A percentile compares a stretch with the other conserved stretches of the same genome.
Evolutionary conservation across 192 early-diverging fungal genomes (phyloP).

Genomic region (Mortierella claussenii): DNA sequence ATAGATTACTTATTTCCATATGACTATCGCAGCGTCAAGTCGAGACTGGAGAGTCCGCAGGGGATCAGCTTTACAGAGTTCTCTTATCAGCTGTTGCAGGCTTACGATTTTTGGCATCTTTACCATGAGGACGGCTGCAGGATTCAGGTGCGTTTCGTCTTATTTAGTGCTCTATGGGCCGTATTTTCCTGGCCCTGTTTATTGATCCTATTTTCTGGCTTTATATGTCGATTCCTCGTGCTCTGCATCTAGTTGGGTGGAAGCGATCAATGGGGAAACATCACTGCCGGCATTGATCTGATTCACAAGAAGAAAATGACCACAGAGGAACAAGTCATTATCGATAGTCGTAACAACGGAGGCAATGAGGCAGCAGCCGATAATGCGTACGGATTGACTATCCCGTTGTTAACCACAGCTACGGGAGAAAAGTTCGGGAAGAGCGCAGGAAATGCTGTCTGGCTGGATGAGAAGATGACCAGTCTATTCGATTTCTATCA

Average conservation of each 20-base stretch:
- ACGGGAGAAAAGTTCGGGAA: slow-evolving; percentile 98
- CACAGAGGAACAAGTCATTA: slow-evolving; percentile 32
- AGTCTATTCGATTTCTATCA: slow-evolving; percentile 94
- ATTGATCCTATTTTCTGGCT: background rate
- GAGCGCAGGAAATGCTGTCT: slow-evolving; percentile 94
- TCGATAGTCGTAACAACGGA: slow-evolving; percentile 2
- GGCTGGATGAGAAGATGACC: slow-evolving; percentile 85
- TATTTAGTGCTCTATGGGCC: background rate
- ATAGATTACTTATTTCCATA: slow-evolving; percentile 9
- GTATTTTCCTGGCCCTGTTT: background rate
- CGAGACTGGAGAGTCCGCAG: slow-evolving; percentile 77
- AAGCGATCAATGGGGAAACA: slow-evolving; percentile 99
- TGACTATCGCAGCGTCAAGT: slow-evolving; percentile 90
- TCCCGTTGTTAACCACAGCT: slow-evolving; percentile 87
- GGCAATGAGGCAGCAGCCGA: slow-evolving; percentile 12
- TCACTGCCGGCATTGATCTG: slow-evolving; percentile 91
- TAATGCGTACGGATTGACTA: slow-evolving; percentile 83
- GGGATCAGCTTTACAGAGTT: slow-evolving; percentile 98
- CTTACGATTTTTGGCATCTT: slow-evolving; percentile 92
- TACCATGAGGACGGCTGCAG: slow-evolving; percentile 69
- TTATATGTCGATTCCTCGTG: background rate
- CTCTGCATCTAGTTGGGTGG: slow-evolving; percentile 83
- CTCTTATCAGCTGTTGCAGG: slow-evolving; percentile 95
- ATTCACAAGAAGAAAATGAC: slow-evolving; percentile 73
- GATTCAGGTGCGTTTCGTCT: slow-evolving; percentile 66